Evolutionary conservation across 2,329 filamentous ascomycete species (phyloP).

Genomic region (Thielaviopsis populi): DNA sequence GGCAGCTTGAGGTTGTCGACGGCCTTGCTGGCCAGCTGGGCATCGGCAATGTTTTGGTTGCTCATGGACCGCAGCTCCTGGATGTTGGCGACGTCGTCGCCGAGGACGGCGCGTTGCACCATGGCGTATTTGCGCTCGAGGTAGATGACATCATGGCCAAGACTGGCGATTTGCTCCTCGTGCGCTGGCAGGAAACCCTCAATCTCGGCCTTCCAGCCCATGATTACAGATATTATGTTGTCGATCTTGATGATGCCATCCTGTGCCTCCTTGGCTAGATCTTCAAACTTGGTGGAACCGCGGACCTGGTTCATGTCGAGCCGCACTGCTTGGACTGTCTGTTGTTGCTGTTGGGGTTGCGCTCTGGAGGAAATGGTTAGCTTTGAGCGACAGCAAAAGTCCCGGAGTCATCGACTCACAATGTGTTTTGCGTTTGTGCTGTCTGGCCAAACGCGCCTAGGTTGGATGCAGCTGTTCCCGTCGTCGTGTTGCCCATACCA

Average conservation of each 20-base stretch:
- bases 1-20: constrained; percentile 63
- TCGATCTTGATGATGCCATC: constrained; percentile 65
- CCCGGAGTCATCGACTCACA: not conserved
- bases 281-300: constrained; percentile 81
- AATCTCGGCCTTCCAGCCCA: constrained; percentile 62
- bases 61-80: constrained; percentile 44
- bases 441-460: constrained; percentile 11
- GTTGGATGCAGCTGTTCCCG: not conserved
- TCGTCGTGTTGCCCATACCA: not conserved
- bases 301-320: constrained; percentile 67
- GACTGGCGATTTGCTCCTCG: constrained; percentile 32
- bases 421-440: not conserved
- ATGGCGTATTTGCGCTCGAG: constrained; percentile 35
- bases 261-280: constrained; percentile 70
- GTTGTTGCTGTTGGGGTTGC: constrained; percentile 28
- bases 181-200: constrained; percentile 50
- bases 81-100: constrained; percentile 47
- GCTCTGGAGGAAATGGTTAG: constrained; percentile 3
- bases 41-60: constrained; percentile 52
- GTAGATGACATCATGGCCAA: constrained; percentile 34
- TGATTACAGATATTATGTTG: constrained; percentile 63
- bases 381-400: not conserved
- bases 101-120: constrained; percentile 29
- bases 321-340: constrained; percentile 53
- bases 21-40: constrained; percentile 55